Base-by-base conservation (phyloP, 73 alveolate genomes). In the Strombidium stylifer region DNA sequence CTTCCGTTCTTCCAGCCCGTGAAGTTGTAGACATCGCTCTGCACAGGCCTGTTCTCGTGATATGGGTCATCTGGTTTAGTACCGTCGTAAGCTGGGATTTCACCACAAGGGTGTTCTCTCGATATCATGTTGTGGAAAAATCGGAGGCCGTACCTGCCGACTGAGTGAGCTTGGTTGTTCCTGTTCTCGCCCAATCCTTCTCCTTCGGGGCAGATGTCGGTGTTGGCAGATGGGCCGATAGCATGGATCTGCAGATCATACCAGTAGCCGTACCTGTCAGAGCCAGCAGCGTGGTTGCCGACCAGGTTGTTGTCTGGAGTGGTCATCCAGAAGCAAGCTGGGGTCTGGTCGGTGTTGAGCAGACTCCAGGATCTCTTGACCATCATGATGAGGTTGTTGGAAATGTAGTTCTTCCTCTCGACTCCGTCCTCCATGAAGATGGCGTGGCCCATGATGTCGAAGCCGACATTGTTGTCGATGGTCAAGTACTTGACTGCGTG, bases 241-340 rank as follows among this genome's bases (percentile, higher is more conserved):
- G 97, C 92, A 46, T 70, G 54, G 11, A 50, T 73, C 55, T 67
- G 44, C 15, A 47, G 48, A 49, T 75, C 94, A 70, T 57, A 81
- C 97, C 97, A 90, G 82, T 53, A 90, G 15, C 97, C 97, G 51
- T 75, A 86, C 34, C 81, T 68, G 27, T 68, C 93, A 14, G 92
- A 69, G 15, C 97, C 97, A 19, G 92, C 97, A 14, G 96, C 92
- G 60, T 87, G 91, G 50, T 90, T 90, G 16, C 77, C 71, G 40
- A 82, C 62, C 26, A 86, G 50, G 39, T 65, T 58, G 69, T 90
- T 90, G 40, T 68, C 77, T 4, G 97, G 97, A 52, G 71, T 58
- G 12, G 94, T 79, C 28, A 79, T 71, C 90, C 90, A 84, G 68
- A 57, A 88, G 27, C 90, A 52, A 11, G 94, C 94, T 15, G 92